Evolutionary conservation across 768 basidiomycete species (phyloP).

Genomic region (Leucocoprinus birnbaumii): DNA sequence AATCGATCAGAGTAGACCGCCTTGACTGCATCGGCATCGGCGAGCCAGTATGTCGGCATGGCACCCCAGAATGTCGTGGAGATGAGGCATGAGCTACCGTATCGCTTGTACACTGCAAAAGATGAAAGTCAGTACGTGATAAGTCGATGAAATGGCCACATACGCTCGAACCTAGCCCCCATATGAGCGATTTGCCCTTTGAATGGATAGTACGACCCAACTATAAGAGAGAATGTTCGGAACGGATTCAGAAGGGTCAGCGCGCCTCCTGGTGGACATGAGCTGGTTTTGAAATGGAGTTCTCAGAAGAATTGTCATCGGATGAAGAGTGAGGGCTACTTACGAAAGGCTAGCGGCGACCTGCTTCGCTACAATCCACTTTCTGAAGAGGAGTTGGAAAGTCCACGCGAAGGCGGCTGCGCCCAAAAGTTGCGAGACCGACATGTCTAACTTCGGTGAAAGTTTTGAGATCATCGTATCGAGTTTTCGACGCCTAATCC

Average conservation of each 20-base stretch:
- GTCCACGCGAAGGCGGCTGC: neutral
- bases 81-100: slow-evolving; percentile 35
- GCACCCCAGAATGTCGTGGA: slow-evolving; percentile 29
- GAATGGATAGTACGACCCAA: slow-evolving; percentile 31
- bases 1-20: slow-evolving; percentile 26
- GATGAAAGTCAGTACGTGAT: neutral
- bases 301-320: neutral
- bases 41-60: slow-evolving; percentile 35
- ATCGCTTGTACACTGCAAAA: slow-evolving; percentile 32
- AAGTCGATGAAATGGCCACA: slow-evolving; percentile 9
- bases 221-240: slow-evolving; percentile 18
- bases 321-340: neutral
- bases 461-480: too few relatives aligned
- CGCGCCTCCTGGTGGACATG: slow-evolving; percentile 12
- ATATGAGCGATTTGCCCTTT: slow-evolving; percentile 30
- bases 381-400: neutral
- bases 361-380: slow-evolving; percentile 2
- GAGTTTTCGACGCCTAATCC: too few relatives aligned
- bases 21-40: slow-evolving; percentile 41
- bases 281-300: neutral
- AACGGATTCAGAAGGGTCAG: slow-evolving; percentile 27
- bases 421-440: neutral
- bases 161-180: slow-evolving; percentile 32
- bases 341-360: neutral
- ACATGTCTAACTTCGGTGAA: neutral